These are phyloP conservation scores for Stereum hirsutum DNA, from an alignment of 1,284 basidiomycete species.

Conservation along the genomic window DNA sequence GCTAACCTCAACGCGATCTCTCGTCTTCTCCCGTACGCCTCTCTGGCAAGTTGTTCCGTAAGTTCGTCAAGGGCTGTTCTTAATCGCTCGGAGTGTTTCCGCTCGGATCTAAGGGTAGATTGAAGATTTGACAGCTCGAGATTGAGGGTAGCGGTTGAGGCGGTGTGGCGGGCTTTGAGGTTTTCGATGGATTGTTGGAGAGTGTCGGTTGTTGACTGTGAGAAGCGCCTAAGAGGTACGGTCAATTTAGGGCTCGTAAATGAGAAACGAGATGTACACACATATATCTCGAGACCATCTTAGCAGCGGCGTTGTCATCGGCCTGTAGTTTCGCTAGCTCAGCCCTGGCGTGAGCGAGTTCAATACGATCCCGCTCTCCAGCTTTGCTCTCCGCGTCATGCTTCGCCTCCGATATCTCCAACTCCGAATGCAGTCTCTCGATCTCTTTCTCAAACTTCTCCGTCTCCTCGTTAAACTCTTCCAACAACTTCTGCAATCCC, in stretches of 20 bases:
- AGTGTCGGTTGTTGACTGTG: slow-evolving; percentile 66
- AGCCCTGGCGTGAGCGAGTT: slow-evolving; percentile 36
- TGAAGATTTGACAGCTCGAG: slow-evolving; percentile 34
- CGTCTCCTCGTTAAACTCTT: slow-evolving; percentile 39
- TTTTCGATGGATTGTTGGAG: slow-evolving; percentile 60
- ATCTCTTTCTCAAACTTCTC: slow-evolving; percentile 39
- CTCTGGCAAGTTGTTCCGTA: slow-evolving; percentile 63
- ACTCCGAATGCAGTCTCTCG: slow-evolving; percentile 31
- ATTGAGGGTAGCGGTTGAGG: slow-evolving; percentile 51
- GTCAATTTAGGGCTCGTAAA: neutral
- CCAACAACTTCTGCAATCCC: slow-evolving; percentile 37
- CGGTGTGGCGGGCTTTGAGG: slow-evolving; percentile 50
- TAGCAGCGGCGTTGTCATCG: slow-evolving; percentile 74
- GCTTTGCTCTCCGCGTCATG: slow-evolving; percentile 37
- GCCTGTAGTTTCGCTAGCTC: slow-evolving; percentile 53
- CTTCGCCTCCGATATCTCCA: slow-evolving; percentile 31
- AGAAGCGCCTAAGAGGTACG: slow-evolving; percentile 61
- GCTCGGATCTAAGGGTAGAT: slow-evolving; percentile 32
- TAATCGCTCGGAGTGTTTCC: slow-evolving; percentile 38
- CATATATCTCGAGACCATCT: slow-evolving; percentile 88
- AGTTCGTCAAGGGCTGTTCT: slow-evolving; percentile 63
- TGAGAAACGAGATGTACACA: slow-evolving; percentile 21
- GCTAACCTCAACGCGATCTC: slow-evolving; percentile 66
- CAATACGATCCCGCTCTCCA: slow-evolving; percentile 30
- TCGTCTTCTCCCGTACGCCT: slow-evolving; percentile 65